Percentiles rank a stretch among this genome's conserved stretches.
Conservation (phyloP, 257 asterid genomes). For the Verbena officinalis region DNA sequence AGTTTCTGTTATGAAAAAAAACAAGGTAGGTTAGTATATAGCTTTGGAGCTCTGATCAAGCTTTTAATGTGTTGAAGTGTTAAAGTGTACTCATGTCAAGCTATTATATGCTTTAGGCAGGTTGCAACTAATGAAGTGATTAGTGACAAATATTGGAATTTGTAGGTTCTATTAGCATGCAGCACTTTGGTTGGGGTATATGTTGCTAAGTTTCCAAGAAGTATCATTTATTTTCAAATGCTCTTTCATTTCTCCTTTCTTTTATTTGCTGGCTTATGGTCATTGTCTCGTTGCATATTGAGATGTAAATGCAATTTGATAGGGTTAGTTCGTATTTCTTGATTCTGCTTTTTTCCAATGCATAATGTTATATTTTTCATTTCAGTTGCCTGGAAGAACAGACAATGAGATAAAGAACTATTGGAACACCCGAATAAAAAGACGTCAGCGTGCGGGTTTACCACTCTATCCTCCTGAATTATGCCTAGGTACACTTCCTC, state of each 20-base stretch:
- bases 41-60: neutral
- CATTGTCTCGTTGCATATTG: conserved; percentile 2
- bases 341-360: conserved; percentile 1
- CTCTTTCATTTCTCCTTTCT: conserved; percentile 1
- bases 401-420: conserved; percentile 75
- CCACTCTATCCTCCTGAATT: conserved; percentile 67
- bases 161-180: conserved; percentile 7
- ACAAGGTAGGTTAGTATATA: neutral
- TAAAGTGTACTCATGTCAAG: neutral
- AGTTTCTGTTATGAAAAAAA: conserved; percentile 11
- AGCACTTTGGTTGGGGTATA: conserved; percentile 15
- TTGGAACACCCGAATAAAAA: conserved; percentile 71
- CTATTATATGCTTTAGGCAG: conserved; percentile 9
- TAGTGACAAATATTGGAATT: conserved; percentile 18
- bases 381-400: conserved; percentile 71
- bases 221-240: conserved; percentile 10
- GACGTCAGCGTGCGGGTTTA: conserved; percentile 70
- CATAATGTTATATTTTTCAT: conserved; percentile 13
- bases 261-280: conserved; percentile 7
- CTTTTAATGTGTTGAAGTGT: conserved; percentile 11
- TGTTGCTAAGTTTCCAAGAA: conserved; percentile 20
- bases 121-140: conserved; percentile 16
- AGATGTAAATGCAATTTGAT: conserved; percentile 17
- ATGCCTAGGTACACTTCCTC: conserved; percentile 36
- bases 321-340: neutral